Evolutionary conservation across 768 basidiomycete genomes (phyloP).

Genomic region (Hypholoma sublateritium): DNA sequence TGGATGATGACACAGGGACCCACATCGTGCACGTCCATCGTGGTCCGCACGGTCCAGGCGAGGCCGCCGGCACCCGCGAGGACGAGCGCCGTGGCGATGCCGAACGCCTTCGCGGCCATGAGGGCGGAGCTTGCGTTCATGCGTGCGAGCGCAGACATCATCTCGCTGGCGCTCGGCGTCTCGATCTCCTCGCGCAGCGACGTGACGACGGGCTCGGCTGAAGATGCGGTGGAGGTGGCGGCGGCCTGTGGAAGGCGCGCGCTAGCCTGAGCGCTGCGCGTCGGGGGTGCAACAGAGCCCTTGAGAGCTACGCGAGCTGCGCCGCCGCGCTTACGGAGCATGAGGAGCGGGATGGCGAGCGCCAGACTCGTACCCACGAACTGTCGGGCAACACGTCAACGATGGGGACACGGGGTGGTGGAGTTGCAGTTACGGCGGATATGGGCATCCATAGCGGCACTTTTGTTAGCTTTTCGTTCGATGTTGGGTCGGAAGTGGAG

Average conservation of each 20-base stretch:
- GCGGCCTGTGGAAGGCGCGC: constrained; percentile 2
- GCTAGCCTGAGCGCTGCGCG: constrained; percentile 20
- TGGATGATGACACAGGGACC: constrained; percentile 21
- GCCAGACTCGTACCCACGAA: constrained; percentile 31
- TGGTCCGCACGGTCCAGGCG: constrained; percentile 48
- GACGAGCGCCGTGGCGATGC: constrained; percentile 64
- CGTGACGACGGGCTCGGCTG: constrained; percentile 16
- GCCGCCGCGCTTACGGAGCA: constrained; percentile 33
- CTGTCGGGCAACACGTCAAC: constrained; percentile 8
- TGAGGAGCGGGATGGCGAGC: constrained; percentile 34
- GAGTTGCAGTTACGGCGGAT: not conserved
- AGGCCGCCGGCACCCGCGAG: constrained; percentile 42
- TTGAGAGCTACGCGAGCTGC: constrained; percentile 24
- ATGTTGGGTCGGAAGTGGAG: not conserved
- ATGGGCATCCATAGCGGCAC: constrained; percentile 5
- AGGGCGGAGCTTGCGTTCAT: constrained; percentile 48
- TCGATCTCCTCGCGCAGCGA: constrained; percentile 22
- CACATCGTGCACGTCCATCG: constrained; percentile 58
- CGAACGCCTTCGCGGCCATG: constrained; percentile 62
- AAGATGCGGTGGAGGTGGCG: constrained; percentile 8
- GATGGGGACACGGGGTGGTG: not conserved
- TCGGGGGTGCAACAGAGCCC: constrained; percentile 28
- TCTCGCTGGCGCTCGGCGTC: constrained; percentile 28
- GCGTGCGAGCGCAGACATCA: constrained; percentile 37
- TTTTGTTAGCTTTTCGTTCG: constrained; percentile 1